These are phyloP conservation scores for Pythium aristosporum DNA, from an alignment of 352 stramenopile genomes.

Conservation along the genomic window DNA sequence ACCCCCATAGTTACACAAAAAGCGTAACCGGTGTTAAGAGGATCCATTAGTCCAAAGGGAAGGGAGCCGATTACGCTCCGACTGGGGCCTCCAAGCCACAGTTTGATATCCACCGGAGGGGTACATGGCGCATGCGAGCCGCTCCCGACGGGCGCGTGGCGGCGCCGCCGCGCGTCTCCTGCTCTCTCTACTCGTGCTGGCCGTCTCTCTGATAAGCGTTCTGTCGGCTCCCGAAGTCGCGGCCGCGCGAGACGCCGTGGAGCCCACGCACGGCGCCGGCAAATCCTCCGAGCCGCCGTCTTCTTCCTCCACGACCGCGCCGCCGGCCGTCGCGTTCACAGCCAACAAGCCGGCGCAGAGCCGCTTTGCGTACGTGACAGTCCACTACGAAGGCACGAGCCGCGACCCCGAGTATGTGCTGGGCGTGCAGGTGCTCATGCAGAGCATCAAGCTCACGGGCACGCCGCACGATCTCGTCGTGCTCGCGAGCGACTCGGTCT, in stretches of 20 bases:
- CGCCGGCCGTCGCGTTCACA: constrained; percentile 23
- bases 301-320: not conserved
- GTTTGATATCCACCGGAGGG: not conserved
- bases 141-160: not conserved
- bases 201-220: not conserved
- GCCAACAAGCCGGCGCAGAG: constrained; percentile 34
- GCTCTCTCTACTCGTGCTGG: not conserved
- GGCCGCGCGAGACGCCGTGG: not conserved
- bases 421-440: constrained; percentile 81
- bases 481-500: constrained; percentile 82
- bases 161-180: not conserved
- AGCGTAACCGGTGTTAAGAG: constrained; percentile 11
- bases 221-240: not conserved
- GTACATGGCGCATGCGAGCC: not conserved
- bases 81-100: too few relatives aligned
- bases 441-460: constrained; percentile 83
- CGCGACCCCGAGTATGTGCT: constrained; percentile 85
- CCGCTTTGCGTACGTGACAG: constrained; percentile 83
- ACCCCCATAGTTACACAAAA: too few relatives aligned
- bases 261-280: constrained; percentile 1
- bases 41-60: not conserved
- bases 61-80: constrained; percentile 10
- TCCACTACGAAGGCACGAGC: constrained; percentile 84
- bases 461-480: constrained; percentile 86
- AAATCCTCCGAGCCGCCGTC: not conserved